These are phyloP conservation scores for Paracamarosporium sp. DNA, from an alignment of 2,329 filamentous ascomycete genomes.

Conservation along the genomic window DNA sequence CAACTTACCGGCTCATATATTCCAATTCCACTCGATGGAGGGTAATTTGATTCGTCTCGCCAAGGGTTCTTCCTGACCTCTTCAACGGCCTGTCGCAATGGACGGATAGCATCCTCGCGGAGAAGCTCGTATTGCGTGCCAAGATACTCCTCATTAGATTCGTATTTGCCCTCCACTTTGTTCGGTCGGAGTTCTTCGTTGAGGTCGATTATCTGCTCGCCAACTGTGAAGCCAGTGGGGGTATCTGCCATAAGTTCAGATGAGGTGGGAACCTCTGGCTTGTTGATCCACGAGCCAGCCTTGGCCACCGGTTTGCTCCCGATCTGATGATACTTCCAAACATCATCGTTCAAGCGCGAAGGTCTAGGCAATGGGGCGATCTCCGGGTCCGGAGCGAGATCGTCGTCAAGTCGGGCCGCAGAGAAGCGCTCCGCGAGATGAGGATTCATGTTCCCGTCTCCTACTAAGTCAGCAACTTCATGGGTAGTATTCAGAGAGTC, in stretches of 20 bases:
- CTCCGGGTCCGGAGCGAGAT: conserved; percentile 16
- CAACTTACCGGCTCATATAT: conserved; percentile 44
- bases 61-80: conserved; percentile 60
- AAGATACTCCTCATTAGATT: conserved; percentile 70
- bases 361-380: conserved; percentile 19
- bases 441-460: conserved; percentile 20
- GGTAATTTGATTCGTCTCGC: conserved; percentile 63
- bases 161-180: conserved; percentile 59
- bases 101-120: conserved; percentile 74
- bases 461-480: neutral
- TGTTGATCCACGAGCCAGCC: conserved; percentile 33
- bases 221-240: neutral
- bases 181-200: conserved; percentile 31
- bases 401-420: neutral
- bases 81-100: conserved; percentile 71
- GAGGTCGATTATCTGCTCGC: conserved; percentile 27
- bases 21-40: conserved; percentile 38
- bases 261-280: conserved; percentile 62
- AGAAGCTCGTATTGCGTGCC: conserved; percentile 76
- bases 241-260: conserved; percentile 55
- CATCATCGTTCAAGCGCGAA: conserved; percentile 27
- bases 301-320: conserved; percentile 18
- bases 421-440: conserved; percentile 23
- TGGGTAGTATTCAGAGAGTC: neutral
- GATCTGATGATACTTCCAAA: conserved; percentile 32